phyloP scores from a whole-genome alignment of 805 yeast species.

The Peterozyma xylosa region DNA sequence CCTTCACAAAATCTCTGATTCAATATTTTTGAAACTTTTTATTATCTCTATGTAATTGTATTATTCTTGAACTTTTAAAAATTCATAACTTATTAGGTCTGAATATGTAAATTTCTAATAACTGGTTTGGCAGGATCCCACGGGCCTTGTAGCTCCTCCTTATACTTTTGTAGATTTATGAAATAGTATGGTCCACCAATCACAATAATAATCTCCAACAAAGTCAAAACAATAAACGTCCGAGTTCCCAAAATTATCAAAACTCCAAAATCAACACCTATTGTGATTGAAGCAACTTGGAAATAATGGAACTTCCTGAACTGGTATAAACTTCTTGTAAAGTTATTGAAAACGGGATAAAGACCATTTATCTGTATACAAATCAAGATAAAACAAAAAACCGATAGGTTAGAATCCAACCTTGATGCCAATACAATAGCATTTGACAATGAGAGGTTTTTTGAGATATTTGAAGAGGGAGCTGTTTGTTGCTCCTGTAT shows the following conservation, averaged over 20 bases:
- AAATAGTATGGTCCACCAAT: conserved; percentile 66
- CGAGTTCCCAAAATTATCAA: conserved; percentile 12
- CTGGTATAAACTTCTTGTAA: conserved; percentile 37
- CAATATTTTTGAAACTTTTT: too few species aligned
- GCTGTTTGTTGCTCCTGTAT: conserved; percentile 8
- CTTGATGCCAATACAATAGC: conserved; percentile 91
- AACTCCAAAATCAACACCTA: conserved; percentile 30
- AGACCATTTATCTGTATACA: conserved; percentile 66
- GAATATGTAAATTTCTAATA: conserved; percentile 21
- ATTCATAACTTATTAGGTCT: neutral
- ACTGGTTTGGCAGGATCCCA: conserved; percentile 87
- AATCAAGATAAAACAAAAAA: conserved; percentile 75
- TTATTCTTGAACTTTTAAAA: too few species aligned
- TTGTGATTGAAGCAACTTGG: conserved; percentile 20
- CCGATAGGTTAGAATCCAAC: conserved; percentile 62
- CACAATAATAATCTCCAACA: conserved; percentile 37
- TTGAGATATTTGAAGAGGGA: conserved; percentile 50
- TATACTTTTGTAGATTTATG: conserved; percentile 64
- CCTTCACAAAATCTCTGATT: neutral
- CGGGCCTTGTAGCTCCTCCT: conserved; percentile 84
- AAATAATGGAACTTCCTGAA: conserved; percentile 22
- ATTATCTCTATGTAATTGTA: too few species aligned
- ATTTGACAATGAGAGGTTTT: conserved; percentile 77
- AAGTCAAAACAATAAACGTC: conserved; percentile 38
- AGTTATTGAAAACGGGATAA: conserved; percentile 61